Evolutionary conservation across 176 grass and related monocot species (phyloP), one percentile per base, ranked within the genome.

Genomic region (Carex myosuroides): DNA sequence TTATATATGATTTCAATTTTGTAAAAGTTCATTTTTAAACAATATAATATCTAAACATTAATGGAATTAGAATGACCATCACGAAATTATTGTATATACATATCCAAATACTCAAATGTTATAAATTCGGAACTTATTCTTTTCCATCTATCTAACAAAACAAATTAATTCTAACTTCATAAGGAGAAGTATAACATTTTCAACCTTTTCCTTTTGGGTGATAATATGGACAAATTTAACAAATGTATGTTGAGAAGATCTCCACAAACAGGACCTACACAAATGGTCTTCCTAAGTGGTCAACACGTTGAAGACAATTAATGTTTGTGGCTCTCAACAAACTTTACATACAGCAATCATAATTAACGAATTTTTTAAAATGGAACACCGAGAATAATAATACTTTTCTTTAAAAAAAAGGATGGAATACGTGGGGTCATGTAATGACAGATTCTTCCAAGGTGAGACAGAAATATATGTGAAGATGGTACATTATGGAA

Each of bases 311-410:
- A 55, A 29, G 59, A 46, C 8, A 64, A 39, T 39, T 39, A 39
- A 64, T 81, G 79, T 81, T 61, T 63, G 63, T 81, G 79, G 55
- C 29, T 81, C 2, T 63, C 79, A 59, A 81, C 79, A 16, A 81
- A 81, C 79, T 46, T 22, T 24, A 64, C 3, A 22, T 16, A 46
- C 20, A 79, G 2, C 13, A 13, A 29, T 18, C 13, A 32, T 0
- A 58, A 80, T n/a, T 59, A 5, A 32, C 12, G 2, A 72, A 72
- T n/a, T n/a, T 48, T 21, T 72, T 72, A 72, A 72, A 72, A 48
- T 4, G 29, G 13, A 72, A 10, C 9, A 2, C 9, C 46, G 46
- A 50, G 46, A 50, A 50, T 50, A 50, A 50, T 50, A 50, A 50
- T 50, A 50, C 10, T 50, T 50, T 72, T 8, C 41, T 68, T 8